These are phyloP conservation scores for Epichloe sylvatica DNA, from an alignment of 2,329 filamentous ascomycete species.

Conservation along the genomic window DNA sequence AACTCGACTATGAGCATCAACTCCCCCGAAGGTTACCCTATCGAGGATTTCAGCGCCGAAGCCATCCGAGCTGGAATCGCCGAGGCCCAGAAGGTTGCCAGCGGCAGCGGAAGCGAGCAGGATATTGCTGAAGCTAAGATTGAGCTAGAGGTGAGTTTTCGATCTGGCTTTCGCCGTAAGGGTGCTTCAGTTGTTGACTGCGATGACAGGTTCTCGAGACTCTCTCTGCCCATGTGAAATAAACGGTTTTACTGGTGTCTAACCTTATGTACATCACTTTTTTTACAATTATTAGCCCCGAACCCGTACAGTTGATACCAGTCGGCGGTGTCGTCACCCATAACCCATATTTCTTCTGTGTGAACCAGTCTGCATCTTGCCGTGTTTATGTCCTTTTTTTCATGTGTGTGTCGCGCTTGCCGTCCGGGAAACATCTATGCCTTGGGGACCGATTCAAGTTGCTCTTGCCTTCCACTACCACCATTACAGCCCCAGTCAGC, in stretches of 20 bases:
- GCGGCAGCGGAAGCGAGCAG: conserved; percentile 82
- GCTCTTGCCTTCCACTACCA: neutral
- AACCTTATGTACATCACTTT: conserved; percentile 29
- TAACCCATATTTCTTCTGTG: conserved; percentile 2
- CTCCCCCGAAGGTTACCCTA: conserved; percentile 85
- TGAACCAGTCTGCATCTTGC: neutral
- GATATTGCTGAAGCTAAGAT: conserved; percentile 99
- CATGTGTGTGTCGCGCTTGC: neutral
- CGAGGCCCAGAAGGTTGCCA: conserved; percentile 90
- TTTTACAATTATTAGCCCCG: conserved; percentile 21
- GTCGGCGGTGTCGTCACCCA: conserved; percentile 14
- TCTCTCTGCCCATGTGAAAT: conserved; percentile 69
- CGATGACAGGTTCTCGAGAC: conserved; percentile 59
- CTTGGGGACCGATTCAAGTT: neutral
- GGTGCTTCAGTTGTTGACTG: neutral
- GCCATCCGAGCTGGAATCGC: conserved; percentile 78
- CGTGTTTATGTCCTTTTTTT: neutral
- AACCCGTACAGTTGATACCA: conserved; percentile 24
- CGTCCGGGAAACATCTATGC: neutral
- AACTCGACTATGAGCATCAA: conserved; percentile 95
- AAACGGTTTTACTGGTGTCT: conserved; percentile 36
- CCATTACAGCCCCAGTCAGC: neutral
- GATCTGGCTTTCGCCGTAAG: neutral
- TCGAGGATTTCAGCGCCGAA: conserved; percentile 93
- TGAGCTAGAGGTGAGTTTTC: conserved; percentile 68